These are phyloP conservation scores for Decorospora gaudefroyi DNA, from an alignment of 2,329 filamentous ascomycete species.

Conservation along the genomic window DNA sequence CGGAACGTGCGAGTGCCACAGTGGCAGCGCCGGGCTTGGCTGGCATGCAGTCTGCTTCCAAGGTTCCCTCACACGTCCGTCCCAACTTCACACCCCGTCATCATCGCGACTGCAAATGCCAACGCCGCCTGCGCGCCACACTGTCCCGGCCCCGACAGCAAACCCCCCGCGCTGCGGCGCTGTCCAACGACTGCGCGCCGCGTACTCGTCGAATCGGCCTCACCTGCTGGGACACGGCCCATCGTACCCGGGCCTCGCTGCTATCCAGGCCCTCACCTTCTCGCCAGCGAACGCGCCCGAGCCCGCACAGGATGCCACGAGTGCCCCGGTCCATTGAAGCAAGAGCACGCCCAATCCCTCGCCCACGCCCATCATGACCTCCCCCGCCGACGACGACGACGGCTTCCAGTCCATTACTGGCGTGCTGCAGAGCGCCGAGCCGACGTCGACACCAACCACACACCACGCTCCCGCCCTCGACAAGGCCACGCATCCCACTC, in stretches of 20 bases:
- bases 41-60: neutral
- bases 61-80: slow-evolving; percentile 11
- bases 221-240: slow-evolving; percentile 35
- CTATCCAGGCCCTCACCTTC: slow-evolving; percentile 26
- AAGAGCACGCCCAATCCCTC: slow-evolving; percentile 23
- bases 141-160: slow-evolving; percentile 27
- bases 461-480: slow-evolving; percentile 15
- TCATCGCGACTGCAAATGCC: slow-evolving; percentile 31
- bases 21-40: neutral
- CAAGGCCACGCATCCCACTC: slow-evolving; percentile 15
- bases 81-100: slow-evolving; percentile 11
- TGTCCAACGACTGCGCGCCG: slow-evolving; percentile 42
- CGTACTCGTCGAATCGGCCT: slow-evolving; percentile 27
- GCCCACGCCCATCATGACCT: slow-evolving; percentile 39
- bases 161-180: slow-evolving; percentile 25
- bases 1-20: neutral
- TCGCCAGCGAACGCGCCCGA: slow-evolving; percentile 19
- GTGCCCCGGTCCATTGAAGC: slow-evolving; percentile 29
- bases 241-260: slow-evolving; percentile 32
- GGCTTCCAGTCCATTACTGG: slow-evolving; percentile 47
- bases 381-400: slow-evolving; percentile 26
- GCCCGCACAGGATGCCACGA: slow-evolving; percentile 40
- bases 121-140: slow-evolving; percentile 28
- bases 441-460: slow-evolving; percentile 23
- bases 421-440: slow-evolving; percentile 46